Base-by-base conservation (phyloP, 331 rosid genomes). In the Malus hybrid region DNA sequence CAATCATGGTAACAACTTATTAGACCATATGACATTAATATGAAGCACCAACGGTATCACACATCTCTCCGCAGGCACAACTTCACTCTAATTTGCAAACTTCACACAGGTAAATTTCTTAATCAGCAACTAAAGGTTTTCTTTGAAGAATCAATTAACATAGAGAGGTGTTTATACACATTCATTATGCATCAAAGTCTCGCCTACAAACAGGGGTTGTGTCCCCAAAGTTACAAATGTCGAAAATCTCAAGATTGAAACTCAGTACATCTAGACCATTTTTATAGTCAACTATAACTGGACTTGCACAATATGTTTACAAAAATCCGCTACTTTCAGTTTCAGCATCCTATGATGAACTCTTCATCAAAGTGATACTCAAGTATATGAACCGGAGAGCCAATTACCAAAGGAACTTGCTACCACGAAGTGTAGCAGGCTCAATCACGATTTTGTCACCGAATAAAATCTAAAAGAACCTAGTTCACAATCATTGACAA, bases 1-100 rank as follows among this genome's bases (percentile, higher is more conserved):
- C 32, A 70, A 66, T 22, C 69, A 72, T 14, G 9, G 28, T 28
- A 76, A 52, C 64, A 8, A 42, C 48, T 82, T 52, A 77, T 82
- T 52, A 77, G 48, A 69, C 29, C 46, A 44, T 11, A 60, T 44
- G 19, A 32, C 36, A 31, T 39, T 19, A 1, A 10, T 62, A 72
- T 42, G 29, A 13, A 56, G 61, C 39, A 59, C 36, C 66, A 19
- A 27, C 10, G 3, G 28, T 59, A 16, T 31, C n/a, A 32, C 48
- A 39, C n/a, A 55, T 28, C 27, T 69, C 16, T 57, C 27, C 22
- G 52, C 22, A 50, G 10, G 27, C 56, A 6, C 28, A 24, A 11
- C 6, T 44, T 33, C 31, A 11, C 69, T 39, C 24, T 52, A 19
- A 4, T 5, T 62, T 16, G 16, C 27, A 20, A 22, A 60, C 5